phyloP scores from a whole-genome alignment of 495 filamentous ascomycete genomes.

The Hyaloscypha hepaticicola region DNA sequence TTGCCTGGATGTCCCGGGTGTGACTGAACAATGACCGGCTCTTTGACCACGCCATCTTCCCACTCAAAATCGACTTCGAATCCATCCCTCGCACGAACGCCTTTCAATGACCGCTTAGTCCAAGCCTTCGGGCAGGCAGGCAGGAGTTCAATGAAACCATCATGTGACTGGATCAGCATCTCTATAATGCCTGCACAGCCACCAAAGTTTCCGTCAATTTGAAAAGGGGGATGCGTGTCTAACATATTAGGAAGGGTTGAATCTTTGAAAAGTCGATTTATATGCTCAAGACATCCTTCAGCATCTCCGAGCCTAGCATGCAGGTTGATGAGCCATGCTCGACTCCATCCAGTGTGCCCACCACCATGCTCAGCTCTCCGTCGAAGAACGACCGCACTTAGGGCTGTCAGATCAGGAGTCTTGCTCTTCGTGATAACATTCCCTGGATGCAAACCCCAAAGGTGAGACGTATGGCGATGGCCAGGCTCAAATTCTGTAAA shows the following conservation, averaged over 20 bases:
- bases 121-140: conserved; percentile 43
- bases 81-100: conserved; percentile 43
- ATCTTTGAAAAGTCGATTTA: conserved; percentile 39
- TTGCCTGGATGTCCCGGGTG: conserved; percentile 3
- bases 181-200: conserved; percentile 47
- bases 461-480: conserved; percentile 50
- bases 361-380: conserved; percentile 34
- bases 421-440: conserved; percentile 27
- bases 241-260: conserved; percentile 44
- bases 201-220: conserved; percentile 57
- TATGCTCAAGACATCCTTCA: conserved; percentile 37
- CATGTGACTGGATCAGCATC: conserved; percentile 52
- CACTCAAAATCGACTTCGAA: conserved; percentile 43
- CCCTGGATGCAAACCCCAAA: conserved; percentile 44
- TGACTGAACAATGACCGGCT: conserved; percentile 17
- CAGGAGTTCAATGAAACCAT: conserved; percentile 42
- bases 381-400: conserved; percentile 36
- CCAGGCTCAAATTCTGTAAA: conserved; percentile 47
- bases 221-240: conserved; percentile 44
- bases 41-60: conserved; percentile 24
- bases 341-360: conserved; percentile 50
- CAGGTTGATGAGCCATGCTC: conserved; percentile 48
- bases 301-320: conserved; percentile 38
- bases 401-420: conserved; percentile 25
- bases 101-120: conserved; percentile 37